Evolutionary conservation across 306 rosid species (phyloP), one percentile per base, ranked within the genome.

Genomic region (Macrotyloma uniflorum): DNA sequence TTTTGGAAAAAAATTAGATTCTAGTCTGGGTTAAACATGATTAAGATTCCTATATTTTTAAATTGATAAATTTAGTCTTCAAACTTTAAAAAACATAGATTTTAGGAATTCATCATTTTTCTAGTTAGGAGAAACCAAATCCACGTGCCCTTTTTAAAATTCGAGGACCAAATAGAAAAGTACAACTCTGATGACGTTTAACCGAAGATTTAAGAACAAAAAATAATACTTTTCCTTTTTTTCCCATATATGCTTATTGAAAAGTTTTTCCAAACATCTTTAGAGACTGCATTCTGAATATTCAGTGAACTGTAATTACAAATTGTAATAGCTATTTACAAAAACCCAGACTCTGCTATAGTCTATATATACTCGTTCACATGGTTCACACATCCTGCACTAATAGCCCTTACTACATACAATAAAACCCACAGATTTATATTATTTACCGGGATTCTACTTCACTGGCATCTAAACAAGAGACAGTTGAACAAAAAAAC

Each of bases 221-320:
- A 42, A 42, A 12, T 1, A 42, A 0, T 42, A 10, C 4, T 36
- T 36, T 36, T 36, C 40, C 40, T 36, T 36, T 6, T 36, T 36
- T 1, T 36, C 40, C 40, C 10, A 42, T 12, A 12, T 3, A 42
- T 42, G 47, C 5, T 42, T 42, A 13, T 42, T 42, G 15, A 42
- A 42, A 42, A 3, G 5, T 42, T 42, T 42, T 2, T 42, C 47
- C 12, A 9, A 40, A 40, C 45, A 40, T 9, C 14, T 14, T 42
- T 42, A 42, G 15, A 42, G 3, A 14, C 67, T 75, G 69, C 76
- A 67, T 24, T 36, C 77, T 36, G 55, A 63, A 71, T 24, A 42
- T 36, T 72, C 42, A 33, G 54, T 32, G 24, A 30, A 35, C 18
- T 5, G 32, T 28, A 54, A 53, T 10, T 36, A 63, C 20, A 9